Conservation (phyloP, 495 filamentous ascomycete genomes). For the Jackrogersella multiformis region DNA sequence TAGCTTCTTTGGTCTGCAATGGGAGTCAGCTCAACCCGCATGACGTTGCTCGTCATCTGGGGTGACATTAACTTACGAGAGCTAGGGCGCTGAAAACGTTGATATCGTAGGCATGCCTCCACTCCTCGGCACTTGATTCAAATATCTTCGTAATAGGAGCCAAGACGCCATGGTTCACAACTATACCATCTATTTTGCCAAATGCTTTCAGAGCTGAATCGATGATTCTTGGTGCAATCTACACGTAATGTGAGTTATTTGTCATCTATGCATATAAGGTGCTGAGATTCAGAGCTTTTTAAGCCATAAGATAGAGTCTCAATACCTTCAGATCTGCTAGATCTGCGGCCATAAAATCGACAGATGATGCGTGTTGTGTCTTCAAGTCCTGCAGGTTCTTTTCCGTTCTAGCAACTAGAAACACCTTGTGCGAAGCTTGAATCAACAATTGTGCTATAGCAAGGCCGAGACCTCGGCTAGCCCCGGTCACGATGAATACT, state of each 20-base stretch:
- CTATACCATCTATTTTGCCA: slow-evolving; percentile 78
- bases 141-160: slow-evolving; percentile 78
- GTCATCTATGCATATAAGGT: not conserved
- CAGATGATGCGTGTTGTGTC: slow-evolving; percentile 68
- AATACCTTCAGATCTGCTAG: slow-evolving; percentile 68
- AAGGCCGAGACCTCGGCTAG: slow-evolving; percentile 81
- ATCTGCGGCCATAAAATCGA: slow-evolving; percentile 80
- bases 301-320: slow-evolving; percentile 9
- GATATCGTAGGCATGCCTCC: slow-evolving; percentile 78
- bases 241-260: slow-evolving; percentile 8
- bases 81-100: slow-evolving; percentile 85
- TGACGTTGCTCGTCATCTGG: not conserved
- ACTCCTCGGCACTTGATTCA: slow-evolving; percentile 71
- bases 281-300: not conserved
- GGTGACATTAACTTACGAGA: slow-evolving; percentile 66
- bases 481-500: slow-evolving; percentile 75
- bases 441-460: slow-evolving; percentile 80
- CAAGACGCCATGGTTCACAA: slow-evolving; percentile 88
- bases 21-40: slow-evolving; percentile 24
- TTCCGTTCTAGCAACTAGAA: slow-evolving; percentile 77
- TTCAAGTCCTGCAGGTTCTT: slow-evolving; percentile 73
- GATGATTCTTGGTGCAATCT: slow-evolving; percentile 69
- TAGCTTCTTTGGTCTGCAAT: slow-evolving; percentile 72
- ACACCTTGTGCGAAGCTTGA: slow-evolving; percentile 70
- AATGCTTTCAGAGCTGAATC: slow-evolving; percentile 71